Conservation (phyloP, 768 basidiomycete species). For the Amanita muscaria region DNA sequence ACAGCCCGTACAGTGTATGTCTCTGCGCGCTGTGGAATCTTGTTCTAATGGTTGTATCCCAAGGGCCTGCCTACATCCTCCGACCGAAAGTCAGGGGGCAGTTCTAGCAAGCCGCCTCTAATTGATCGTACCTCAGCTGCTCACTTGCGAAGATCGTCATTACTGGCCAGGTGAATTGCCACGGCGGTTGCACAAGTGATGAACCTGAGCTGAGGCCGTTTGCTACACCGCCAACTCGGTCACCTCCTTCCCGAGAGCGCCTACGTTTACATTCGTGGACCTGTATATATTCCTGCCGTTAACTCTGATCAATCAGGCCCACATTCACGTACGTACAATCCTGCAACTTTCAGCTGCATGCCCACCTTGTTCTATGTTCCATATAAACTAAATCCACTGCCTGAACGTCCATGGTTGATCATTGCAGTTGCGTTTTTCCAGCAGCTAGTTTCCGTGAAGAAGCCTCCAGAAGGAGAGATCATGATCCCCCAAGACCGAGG, state of each 20-base stretch:
- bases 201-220: slow-evolving; percentile 4
- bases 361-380: slow-evolving; percentile 15
- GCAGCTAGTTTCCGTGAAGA: slow-evolving; percentile 26
- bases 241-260: slow-evolving; percentile 1
- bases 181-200: slow-evolving; percentile 7
- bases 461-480: slow-evolving; percentile 8
- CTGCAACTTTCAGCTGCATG: slow-evolving; percentile 10
- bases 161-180: slow-evolving; percentile 43
- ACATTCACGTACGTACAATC: slow-evolving; percentile 25
- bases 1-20: slow-evolving; percentile 38
- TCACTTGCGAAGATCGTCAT: slow-evolving; percentile 48
- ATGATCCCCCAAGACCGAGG: not conserved
- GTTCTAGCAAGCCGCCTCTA: slow-evolving; percentile 11
- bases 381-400: slow-evolving; percentile 13
- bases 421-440: slow-evolving; percentile 7
- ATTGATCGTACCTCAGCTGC: slow-evolving; percentile 14
- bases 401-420: slow-evolving; percentile 8
- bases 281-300: slow-evolving; percentile 1
- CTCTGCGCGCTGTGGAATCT: slow-evolving; percentile 12
- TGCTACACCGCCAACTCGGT: slow-evolving; percentile 1
- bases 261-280: slow-evolving; percentile 2
- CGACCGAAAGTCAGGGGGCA: slow-evolving; percentile 4
- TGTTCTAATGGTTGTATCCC: not conserved
- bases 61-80: not conserved
- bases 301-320: slow-evolving; percentile 15